Evolutionary conservation across 1,139 yeast genomes (phyloP).

Genomic region (Lodderomyces metapsilosis): DNA sequence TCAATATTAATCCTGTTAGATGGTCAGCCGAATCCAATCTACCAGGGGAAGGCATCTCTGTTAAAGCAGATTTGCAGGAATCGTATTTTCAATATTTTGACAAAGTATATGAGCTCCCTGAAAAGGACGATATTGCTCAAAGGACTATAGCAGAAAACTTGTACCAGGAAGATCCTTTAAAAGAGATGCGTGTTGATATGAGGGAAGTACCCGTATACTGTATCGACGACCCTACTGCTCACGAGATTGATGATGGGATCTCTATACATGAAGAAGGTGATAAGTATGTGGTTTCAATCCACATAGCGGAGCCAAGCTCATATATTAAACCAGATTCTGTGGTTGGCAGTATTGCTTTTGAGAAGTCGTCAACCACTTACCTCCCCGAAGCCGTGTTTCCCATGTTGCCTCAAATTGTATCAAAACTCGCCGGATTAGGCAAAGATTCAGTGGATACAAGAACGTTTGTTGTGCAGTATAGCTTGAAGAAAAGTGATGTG

Average conservation of each 20-base stretch:
- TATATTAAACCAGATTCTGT: conserved; percentile 48
- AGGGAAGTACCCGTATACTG: conserved; percentile 64
- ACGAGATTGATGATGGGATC: conserved; percentile 93
- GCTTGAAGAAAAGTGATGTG: conserved; percentile 25
- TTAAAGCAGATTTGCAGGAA: conserved; percentile 38
- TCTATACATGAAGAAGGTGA: conserved; percentile 47
- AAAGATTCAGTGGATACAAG: conserved; percentile 35
- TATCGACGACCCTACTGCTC: conserved; percentile 78
- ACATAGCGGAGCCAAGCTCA: conserved; percentile 87
- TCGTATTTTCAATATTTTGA: conserved; percentile 40
- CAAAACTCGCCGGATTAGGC: conserved; percentile 60
- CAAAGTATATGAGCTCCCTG: not conserved
- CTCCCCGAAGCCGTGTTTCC: conserved; percentile 62
- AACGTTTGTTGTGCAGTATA: conserved; percentile 34
- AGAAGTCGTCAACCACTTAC: conserved; percentile 68
- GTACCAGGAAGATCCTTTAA: conserved; percentile 34
- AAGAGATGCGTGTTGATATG: conserved; percentile 32
- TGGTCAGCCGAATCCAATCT: conserved; percentile 45
- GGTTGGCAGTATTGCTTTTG: conserved; percentile 58
- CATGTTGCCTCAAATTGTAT: conserved; percentile 67
- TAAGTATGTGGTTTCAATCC: conserved; percentile 55
- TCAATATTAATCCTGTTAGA: conserved; percentile 45
- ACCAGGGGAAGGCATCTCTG: conserved; percentile 39
- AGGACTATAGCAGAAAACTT: conserved; percentile 20
- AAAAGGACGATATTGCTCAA: conserved; percentile 2